phyloP scores from a whole-genome alignment of 176 grass and related monocot species.

The Eremochloa ophiuroides region DNA sequence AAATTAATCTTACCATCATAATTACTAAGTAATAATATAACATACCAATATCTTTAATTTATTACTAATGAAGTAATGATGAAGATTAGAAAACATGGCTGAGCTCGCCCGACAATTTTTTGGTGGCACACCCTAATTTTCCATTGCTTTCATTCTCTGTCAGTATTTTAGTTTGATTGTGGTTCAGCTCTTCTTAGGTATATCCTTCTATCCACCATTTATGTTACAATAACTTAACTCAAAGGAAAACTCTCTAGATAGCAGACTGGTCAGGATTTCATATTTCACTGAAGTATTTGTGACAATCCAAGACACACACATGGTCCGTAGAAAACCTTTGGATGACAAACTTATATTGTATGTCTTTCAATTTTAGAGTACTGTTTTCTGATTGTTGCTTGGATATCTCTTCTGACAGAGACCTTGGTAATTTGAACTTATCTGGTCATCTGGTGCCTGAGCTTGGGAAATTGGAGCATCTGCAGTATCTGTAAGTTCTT shows the following conservation, averaged over 20 bases:
- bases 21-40: too few relatives aligned
- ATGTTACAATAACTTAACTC: background rate
- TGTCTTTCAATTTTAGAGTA: conserved; percentile 16
- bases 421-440: conserved; percentile 87
- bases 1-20: too few relatives aligned
- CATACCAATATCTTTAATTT: too few relatives aligned
- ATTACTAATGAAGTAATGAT: too few relatives aligned
- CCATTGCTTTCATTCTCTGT: background rate
- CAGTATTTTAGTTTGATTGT: background rate
- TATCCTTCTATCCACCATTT: background rate
- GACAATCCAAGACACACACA: background rate
- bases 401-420: conserved; percentile 37
- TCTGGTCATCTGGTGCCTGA: conserved; percentile 90
- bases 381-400: conserved; percentile 34
- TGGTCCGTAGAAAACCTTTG: background rate
- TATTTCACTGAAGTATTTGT: background rate
- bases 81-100: too few relatives aligned
- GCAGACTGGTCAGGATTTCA: background rate
- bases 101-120: too few relatives aligned
- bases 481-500: conserved; percentile 88
- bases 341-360: background rate
- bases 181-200: background rate
- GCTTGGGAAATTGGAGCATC: conserved; percentile 75
- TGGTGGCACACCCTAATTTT: background rate
- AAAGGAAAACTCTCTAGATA: background rate